Percentiles rank a stretch among this genome's conserved stretches.
Evolutionary conservation across 2,329 filamentous ascomycete species (phyloP).

Genomic region (Clarireedia monteithiana): DNA sequence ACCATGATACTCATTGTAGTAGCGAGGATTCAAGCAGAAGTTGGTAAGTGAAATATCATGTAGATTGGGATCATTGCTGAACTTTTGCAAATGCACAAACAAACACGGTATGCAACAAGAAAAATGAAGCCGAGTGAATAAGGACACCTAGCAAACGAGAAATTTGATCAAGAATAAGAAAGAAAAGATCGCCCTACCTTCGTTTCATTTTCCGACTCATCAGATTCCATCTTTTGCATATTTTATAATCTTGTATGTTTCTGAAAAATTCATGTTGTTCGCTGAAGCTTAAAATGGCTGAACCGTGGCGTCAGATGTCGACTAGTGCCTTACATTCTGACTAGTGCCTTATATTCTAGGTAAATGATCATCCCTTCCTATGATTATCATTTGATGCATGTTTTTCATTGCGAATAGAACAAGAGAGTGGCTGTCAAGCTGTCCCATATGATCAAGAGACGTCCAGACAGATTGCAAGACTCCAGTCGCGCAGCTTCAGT

Average conservation of each 20-base stretch:
- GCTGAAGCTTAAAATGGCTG: neutral
- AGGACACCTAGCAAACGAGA: neutral
- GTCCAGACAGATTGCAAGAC: no score
- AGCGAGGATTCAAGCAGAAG: neutral
- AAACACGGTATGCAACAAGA: neutral
- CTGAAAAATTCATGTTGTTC: neutral
- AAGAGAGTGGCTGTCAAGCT: no score
- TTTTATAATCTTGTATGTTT: neutral
- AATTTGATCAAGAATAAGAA: neutral
- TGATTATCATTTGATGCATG: no score
- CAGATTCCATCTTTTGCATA: constrained; percentile 16
- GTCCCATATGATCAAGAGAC: no score
- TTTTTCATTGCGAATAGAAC: no score
- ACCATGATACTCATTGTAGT: constrained; percentile 1
- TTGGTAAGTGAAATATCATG: neutral
- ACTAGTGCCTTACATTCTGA: no score
- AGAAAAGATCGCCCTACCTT: neutral
- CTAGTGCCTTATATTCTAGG: no score
- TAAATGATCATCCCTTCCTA: no score
- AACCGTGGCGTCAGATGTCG: neutral
- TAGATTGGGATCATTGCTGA: neutral
- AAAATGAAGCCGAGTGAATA: neutral
- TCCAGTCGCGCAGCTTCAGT: no score
- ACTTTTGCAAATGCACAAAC: neutral
- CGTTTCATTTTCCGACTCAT: neutral